Evolutionary conservation across 306 rosid genomes (phyloP).

Genomic region (Malus asiatica): DNA sequence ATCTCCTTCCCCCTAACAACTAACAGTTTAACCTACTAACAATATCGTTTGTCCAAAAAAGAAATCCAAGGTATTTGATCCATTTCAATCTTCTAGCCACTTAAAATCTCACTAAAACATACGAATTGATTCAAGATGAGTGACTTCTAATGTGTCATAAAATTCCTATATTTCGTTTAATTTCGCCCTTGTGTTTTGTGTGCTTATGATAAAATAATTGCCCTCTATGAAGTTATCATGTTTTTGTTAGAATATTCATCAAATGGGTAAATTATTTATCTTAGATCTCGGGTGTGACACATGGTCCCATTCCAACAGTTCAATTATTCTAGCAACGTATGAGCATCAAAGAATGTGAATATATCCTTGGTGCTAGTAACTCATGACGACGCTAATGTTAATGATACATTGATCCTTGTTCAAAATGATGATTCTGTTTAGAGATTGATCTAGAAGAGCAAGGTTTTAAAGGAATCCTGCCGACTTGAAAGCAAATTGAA

Average conservation of each 20-base stretch:
- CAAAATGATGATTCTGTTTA: conserved; percentile 5
- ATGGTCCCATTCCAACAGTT: background rate
- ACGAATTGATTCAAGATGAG: background rate
- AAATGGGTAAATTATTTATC: background rate
- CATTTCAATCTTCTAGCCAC: background rate
- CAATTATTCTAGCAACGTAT: background rate
- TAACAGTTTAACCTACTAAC: too few species aligned
- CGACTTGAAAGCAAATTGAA: conserved; percentile 6
- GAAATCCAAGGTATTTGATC: background rate
- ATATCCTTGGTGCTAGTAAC: background rate
- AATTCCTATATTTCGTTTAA: background rate
- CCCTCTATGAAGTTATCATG: background rate
- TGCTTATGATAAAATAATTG: background rate
- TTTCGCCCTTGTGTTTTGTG: background rate
- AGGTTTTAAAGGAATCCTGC: background rate
- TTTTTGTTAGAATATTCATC: background rate
- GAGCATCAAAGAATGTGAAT: conserved; percentile 7
- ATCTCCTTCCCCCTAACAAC: too few species aligned
- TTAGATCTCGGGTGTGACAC: background rate
- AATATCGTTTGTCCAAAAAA: too few species aligned
- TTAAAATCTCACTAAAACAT: background rate
- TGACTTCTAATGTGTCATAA: background rate
- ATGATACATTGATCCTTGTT: conserved; percentile 9
- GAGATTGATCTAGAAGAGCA: background rate
- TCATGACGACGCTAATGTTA: background rate